phyloP scores from a whole-genome alignment of 2,329 filamentous ascomycete genomes.

The Penicillium italicum region DNA sequence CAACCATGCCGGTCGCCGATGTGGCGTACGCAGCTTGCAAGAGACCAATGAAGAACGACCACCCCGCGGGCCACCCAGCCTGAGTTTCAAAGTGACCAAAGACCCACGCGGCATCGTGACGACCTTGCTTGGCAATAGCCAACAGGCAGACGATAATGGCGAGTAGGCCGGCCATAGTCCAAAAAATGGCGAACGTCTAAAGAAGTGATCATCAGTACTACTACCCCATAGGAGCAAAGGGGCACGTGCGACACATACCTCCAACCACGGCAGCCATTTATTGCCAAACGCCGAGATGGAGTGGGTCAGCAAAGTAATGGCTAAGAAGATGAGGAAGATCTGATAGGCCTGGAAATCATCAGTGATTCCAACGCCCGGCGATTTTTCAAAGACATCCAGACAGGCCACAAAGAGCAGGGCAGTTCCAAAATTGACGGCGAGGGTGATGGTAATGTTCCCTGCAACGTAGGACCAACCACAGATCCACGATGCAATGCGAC shows the following conservation, averaged over 20 bases:
- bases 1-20: conserved; percentile 71
- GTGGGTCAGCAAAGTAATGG: conserved; percentile 59
- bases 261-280: conserved; percentile 56
- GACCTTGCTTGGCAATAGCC: conserved; percentile 64
- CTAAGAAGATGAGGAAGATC: conserved; percentile 67
- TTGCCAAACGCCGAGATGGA: conserved; percentile 52
- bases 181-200: conserved; percentile 74
- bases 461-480: conserved; percentile 71
- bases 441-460: conserved; percentile 73
- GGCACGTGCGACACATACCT: conserved; percentile 53
- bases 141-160: conserved; percentile 66
- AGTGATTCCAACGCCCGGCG: conserved; percentile 49
- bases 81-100: conserved; percentile 52
- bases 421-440: conserved; percentile 71
- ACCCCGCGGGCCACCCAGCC: conserved; percentile 67
- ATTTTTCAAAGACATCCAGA: conserved; percentile 53
- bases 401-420: conserved; percentile 53
- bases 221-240: conserved; percentile 47
- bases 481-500: conserved; percentile 63
- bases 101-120: conserved; percentile 60
- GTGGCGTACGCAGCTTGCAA: conserved; percentile 65
- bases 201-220: conserved; percentile 36
- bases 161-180: conserved; percentile 61
- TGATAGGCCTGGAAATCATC: conserved; percentile 59
- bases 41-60: conserved; percentile 68